These are phyloP conservation scores for Termitomyces titanicus DNA, from an alignment of 768 basidiomycete genomes.

Conservation along the genomic window DNA sequence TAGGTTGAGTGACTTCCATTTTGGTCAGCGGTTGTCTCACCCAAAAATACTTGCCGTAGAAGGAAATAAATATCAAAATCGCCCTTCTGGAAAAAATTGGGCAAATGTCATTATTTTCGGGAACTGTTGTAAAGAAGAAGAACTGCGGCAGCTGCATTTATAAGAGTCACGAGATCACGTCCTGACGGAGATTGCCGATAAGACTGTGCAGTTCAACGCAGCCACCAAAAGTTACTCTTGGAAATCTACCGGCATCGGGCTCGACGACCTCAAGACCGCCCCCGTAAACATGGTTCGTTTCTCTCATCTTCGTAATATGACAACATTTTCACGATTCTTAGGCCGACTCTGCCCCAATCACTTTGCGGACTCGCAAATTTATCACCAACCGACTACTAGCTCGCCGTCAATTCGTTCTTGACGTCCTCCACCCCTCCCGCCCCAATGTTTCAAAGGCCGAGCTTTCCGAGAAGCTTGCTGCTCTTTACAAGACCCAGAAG, in stretches of 20 bases:
- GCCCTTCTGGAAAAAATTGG: too few relatives aligned
- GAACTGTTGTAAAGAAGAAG: too few relatives aligned
- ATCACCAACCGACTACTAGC: slow-evolving; percentile 97
- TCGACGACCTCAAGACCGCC: slow-evolving; percentile 37
- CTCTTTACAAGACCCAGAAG: slow-evolving; percentile 91
- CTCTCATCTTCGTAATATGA: slow-evolving; percentile 2
- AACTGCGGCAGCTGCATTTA: too few relatives aligned
- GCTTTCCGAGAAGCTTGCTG: slow-evolving; percentile 87
- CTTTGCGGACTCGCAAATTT: slow-evolving; percentile 98
- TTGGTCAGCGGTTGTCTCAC: too few relatives aligned
- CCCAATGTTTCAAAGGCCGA: slow-evolving; percentile 92
- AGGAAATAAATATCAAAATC: too few relatives aligned
- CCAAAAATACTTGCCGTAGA: too few relatives aligned
- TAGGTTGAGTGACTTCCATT: too few relatives aligned
- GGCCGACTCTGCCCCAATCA: slow-evolving; percentile 82
- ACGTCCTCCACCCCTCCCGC: slow-evolving; percentile 93
- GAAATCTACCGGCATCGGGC: slow-evolving; percentile 29
- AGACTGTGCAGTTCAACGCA: slow-evolving; percentile 38
- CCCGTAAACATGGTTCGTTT: slow-evolving; percentile 18
- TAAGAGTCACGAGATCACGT: slow-evolving; percentile 8
- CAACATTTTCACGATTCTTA: slow-evolving; percentile 25
- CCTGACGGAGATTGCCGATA: slow-evolving; percentile 39
- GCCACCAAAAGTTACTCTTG: slow-evolving; percentile 25
- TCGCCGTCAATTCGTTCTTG: slow-evolving; percentile 94
- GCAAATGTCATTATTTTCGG: too few relatives aligned